Evolutionary conservation across 192 early-diverging fungal species (phyloP), one percentile per base, ranked within the genome.

Genomic region (Obelidium mucronatum): DNA sequence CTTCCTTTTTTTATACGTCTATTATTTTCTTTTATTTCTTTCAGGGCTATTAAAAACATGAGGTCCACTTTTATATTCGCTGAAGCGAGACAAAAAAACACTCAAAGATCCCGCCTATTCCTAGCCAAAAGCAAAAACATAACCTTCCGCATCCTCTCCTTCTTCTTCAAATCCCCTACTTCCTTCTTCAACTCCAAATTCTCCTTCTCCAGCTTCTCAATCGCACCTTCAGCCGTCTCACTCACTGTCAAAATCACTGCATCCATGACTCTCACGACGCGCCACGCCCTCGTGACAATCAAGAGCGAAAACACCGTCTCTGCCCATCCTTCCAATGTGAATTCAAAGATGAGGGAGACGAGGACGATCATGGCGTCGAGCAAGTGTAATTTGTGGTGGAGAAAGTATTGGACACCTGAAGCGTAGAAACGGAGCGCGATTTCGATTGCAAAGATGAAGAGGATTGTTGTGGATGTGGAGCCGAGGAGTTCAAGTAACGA

Each of bases 351-450:
- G 2, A 79, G 55, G 19, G 81, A 82, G 24, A 60, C 62, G 26
- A 79, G 24, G 22, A 82, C 81, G 44, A 82, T 73, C 0, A 55
- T 34, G 3, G 75, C 74, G 58, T 82, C 81, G 34, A 82, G 76
- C 2, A 70, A 56, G 35, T 82, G 81, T 2, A 82, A 65, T 0
- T 60, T 48, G 17, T 40, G 56, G 35, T 40, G 22, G 26, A 53
- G n/a, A 51, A 67, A 82, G 75, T 77, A 78, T 6, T 37, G 0
- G 56, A 44, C 2, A n/a, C 81, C 81, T 51, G 73, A 74, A 3
- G 66, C 81, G 36, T 66, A 71, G 26, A 82, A 40, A 2, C 78
- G 67, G 11, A 67, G 30, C 3, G 31, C n/a, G 51, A 68, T 55
- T 44, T 82, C 81, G 28, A 63, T 13, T 17, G 48, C 34, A 58